Evolutionary conservation across 2,329 filamentous ascomycete species (phyloP).

Genomic region (Xylaria sp.): DNA sequence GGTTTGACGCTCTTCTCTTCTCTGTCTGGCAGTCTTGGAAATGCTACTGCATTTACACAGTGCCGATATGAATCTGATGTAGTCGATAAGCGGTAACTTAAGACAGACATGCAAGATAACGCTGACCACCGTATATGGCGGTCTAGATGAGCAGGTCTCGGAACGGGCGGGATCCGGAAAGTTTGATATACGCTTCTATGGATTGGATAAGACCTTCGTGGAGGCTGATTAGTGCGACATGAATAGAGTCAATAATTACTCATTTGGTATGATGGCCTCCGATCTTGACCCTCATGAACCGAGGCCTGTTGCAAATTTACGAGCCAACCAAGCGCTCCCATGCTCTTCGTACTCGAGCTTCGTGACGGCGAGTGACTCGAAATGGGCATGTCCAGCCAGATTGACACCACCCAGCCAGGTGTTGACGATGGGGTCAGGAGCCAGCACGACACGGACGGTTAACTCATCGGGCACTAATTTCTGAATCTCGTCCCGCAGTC

Average conservation of each 20-base stretch:
- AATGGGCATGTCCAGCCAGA: conserved; percentile 75
- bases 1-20: not conserved
- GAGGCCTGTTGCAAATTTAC: conserved; percentile 69
- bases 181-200: too few species aligned
- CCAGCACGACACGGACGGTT: conserved; percentile 76
- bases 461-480: conserved; percentile 80
- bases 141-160: too few species aligned
- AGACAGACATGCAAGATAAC: not conserved
- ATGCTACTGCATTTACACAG: not conserved
- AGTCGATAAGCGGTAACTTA: not conserved
- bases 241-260: too few species aligned
- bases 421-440: conserved; percentile 78
- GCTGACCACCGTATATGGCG: too few species aligned
- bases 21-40: too few species aligned
- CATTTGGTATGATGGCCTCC: too few species aligned
- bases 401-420: conserved; percentile 89
- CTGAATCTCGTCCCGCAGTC: conserved; percentile 80
- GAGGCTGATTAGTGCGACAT: too few species aligned
- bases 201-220: too few species aligned
- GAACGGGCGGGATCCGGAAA: too few species aligned
- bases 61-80: not conserved
- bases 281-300: conserved; percentile 36
- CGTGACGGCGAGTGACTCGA: conserved; percentile 79
- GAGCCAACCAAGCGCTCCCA: conserved; percentile 78
- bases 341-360: conserved; percentile 91